Base-by-base conservation (phyloP, 1,284 basidiomycete species). In the Naganishia albida region DNA sequence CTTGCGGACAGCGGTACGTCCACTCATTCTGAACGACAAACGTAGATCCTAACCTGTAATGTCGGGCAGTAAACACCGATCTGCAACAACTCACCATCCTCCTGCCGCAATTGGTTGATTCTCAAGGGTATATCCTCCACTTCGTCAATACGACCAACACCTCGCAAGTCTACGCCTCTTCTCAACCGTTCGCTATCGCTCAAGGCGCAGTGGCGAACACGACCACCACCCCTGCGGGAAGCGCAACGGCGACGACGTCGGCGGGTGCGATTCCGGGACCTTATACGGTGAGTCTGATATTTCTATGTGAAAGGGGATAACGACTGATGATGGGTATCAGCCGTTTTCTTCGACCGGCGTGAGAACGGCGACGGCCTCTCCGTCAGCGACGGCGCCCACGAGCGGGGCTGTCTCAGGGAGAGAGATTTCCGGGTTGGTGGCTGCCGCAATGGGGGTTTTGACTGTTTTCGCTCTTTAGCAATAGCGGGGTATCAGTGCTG, bases 121-220 rank as follows among this genome's bases (percentile, higher is more conserved):
- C 53, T 4, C 25, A 39, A 62, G 78, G 76, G 54, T 85, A 82
- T 73, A 70, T 74, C 46, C 80, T 85, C 42, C 72, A 74, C 65
- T 81, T 84, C 63, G 78, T 82, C 62, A 83, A 82, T 73, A 77
- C 80, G 18, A 71, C 73, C 43, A 82, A 84, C 74, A 53, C 67
- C 49, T 69, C 72, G 12, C 77, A 82, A 63, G 72, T 83, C 38
- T 81, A 77, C 64, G 83, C 83, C 8, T 75, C 72, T 43, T 81
- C 80, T 69, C 67, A 78, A 38, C 60, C 73, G 23, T 84, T 85
- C 75, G 74, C 78, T 66, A 75, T 79, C 51, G 70, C 70, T 40
- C 66, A 68, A 38, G 78, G 78, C 72, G 71, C 46, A 25, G 52
- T 34, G 2, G 34, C 28, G 23, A 55, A 26, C 25, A 48, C 51